A percentile compares a stretch with the other conserved stretches of the same genome.
phyloP scores from a whole-genome alignment of 2,329 filamentous ascomycete species.

The Cladosporium sphaerospermum region DNA sequence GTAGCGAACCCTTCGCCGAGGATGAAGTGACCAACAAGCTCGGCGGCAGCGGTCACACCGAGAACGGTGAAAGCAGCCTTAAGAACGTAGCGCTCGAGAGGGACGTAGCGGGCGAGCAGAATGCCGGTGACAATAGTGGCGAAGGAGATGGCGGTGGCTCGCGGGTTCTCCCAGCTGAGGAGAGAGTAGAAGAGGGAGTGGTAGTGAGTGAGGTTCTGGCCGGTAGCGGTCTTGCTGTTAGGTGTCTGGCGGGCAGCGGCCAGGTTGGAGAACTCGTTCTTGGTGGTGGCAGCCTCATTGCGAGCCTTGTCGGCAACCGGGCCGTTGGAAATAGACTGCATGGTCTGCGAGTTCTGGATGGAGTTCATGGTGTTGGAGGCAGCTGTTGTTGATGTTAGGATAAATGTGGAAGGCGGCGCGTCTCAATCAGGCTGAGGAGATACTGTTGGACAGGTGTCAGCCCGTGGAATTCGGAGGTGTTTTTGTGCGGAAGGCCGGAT shows the following conservation, averaged over 20 bases:
- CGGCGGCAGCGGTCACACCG: conserved; percentile 52
- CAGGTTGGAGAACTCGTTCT: conserved; percentile 53
- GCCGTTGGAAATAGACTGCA: conserved; percentile 45
- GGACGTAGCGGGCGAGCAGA: conserved; percentile 57
- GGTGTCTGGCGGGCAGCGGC: conserved; percentile 49
- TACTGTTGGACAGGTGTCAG: conserved; percentile 10
- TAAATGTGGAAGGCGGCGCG: background rate
- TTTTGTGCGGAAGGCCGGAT: background rate
- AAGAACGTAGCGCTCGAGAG: conserved; percentile 56
- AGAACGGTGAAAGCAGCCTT: conserved; percentile 54
- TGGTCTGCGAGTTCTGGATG: conserved; percentile 44
- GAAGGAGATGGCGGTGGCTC: conserved; percentile 57
- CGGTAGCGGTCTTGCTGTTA: conserved; percentile 50
- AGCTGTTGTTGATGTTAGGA: conserved; percentile 31
- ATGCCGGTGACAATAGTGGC: conserved; percentile 51
- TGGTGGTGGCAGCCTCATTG: conserved; percentile 50
- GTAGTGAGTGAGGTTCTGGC: conserved; percentile 60
- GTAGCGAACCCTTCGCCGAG: conserved; percentile 54
- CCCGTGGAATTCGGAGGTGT: background rate
- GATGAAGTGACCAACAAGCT: conserved; percentile 50
- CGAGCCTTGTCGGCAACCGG: conserved; percentile 53
- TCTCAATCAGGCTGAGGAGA: background rate
- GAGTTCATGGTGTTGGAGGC: conserved; percentile 43
- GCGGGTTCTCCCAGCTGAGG: conserved; percentile 61
- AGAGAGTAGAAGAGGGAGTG: conserved; percentile 62